These are phyloP conservation scores for Exophiala bonariae DNA, from an alignment of 2,329 filamentous ascomycete genomes.

Conservation along the genomic window DNA sequence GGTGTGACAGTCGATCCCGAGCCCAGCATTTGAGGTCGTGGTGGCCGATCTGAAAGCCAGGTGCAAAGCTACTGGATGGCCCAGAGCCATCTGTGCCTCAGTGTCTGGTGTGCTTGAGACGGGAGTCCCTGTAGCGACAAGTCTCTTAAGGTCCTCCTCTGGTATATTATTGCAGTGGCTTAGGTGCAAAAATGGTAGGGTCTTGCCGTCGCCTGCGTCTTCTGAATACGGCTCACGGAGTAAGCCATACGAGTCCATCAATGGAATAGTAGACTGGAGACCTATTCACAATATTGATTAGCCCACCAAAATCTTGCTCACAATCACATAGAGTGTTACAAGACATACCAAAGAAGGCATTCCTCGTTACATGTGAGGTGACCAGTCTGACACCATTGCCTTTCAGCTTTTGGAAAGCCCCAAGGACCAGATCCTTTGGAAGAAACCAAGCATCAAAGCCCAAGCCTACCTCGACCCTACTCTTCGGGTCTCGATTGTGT, in stretches of 20 bases:
- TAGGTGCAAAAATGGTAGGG: constrained; percentile 44
- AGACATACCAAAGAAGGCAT: constrained; percentile 25
- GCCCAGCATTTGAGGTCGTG: constrained; percentile 18
- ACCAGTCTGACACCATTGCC: constrained; percentile 27
- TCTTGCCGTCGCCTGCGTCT: neutral
- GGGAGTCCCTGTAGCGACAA: constrained; percentile 22
- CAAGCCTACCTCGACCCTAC: constrained; percentile 31
- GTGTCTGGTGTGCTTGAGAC: constrained; percentile 51
- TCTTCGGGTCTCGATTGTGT: constrained; percentile 13
- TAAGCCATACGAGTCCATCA: constrained; percentile 35
- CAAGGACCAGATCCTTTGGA: constrained; percentile 28
- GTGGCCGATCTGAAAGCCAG: constrained; percentile 12
- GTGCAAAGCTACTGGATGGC: constrained; percentile 36
- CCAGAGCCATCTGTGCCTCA: constrained; percentile 51
- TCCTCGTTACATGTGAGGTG: constrained; percentile 30
- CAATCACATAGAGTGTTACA: too few species aligned
- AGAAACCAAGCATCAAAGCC: constrained; percentile 32
- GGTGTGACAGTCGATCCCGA: constrained; percentile 36
- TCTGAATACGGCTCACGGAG: constrained; percentile 27
- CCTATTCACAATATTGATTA: constrained; percentile 1
- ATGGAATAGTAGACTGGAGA: constrained; percentile 11
- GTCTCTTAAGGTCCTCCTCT: constrained; percentile 26
- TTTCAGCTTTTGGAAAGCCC: constrained; percentile 23
- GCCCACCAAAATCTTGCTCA: neutral
- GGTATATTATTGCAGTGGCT: constrained; percentile 38